Evolutionary conservation across 2,329 filamentous ascomycete species (phyloP), one percentile per base, ranked within the genome.

Genomic region (Ophiostoma pallidulum): DNA sequence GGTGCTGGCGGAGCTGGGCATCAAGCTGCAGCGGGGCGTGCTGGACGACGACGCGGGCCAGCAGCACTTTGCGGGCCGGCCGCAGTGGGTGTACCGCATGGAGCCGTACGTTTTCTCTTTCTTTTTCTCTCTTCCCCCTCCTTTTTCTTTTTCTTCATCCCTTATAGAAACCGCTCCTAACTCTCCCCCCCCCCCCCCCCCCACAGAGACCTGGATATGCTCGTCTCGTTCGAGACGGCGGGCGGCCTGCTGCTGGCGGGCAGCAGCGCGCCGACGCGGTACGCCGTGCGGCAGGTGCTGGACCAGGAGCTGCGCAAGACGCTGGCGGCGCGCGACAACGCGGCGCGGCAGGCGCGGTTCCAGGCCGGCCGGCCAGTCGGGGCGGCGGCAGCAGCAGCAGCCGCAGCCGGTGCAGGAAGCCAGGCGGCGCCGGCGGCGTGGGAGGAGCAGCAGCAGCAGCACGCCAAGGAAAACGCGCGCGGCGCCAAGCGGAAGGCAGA

Each of bases 241-340:
- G 67, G 73, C 2, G 68, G 78, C 4, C 67, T 73, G 4, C 58
- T 71, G 2, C 67, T 77, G 14, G 68, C 73, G 2, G 76, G 37
- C 32, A 75, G 77, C 3, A 76, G 78, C 9, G 80, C 79, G 1
- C 88, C 86, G 0, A 87, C 87, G 0, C 79, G 92, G n/a, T 98
- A 88, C 60, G 91, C 91, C 1, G 84, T 98, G 6, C 82, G 92
- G 19, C 91, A 96, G 63, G 90, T 96, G 8, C 74, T 98, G 1
- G 89, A 95, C 59, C 87, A 92, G 62, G 91, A 97, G 63, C 85
- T 91, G 57, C 79, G 78, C 51, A 87, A 84, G 59, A 83, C 87
- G 41, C 75, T 82, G 12, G 68, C 76, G 26, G 69, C 80, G 29
- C 80, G 83, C 13, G 82, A 86, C 42, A 78, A 78, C 51, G 74